Percentiles rank a stretch among this genome's conserved stretches.
Conservation (phyloP, 129 eudicot genomes). For the Ambrosia trifida region DNA sequence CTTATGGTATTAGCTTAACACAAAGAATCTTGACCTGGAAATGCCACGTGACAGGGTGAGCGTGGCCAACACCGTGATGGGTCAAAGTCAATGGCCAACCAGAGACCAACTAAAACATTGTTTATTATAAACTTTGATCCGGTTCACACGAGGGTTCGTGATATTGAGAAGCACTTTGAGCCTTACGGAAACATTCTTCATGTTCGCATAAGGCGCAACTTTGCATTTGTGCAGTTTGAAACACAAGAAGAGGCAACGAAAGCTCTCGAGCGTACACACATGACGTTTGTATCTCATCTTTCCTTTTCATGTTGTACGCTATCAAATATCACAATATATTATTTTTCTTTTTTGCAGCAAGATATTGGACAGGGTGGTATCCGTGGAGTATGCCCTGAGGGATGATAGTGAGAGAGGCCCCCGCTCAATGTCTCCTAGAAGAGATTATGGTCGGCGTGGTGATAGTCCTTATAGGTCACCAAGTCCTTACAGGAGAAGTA, state of each 20-base stretch:
- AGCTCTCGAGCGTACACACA: conserved; percentile 85
- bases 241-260: conserved; percentile 92
- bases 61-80: conserved; percentile 73
- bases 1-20: background rate
- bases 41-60: conserved; percentile 64
- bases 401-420: conserved; percentile 87
- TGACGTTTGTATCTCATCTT: conserved; percentile 53
- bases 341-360: conserved; percentile 54
- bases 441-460: conserved; percentile 55
- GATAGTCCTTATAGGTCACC: conserved; percentile 83
- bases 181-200: conserved; percentile 78
- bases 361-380: conserved; percentile 89
- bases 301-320: background rate
- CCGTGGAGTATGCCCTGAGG: conserved; percentile 93
- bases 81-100: conserved; percentile 59
- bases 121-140: conserved; percentile 97
- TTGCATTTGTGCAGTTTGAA: conserved; percentile 96
- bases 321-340: background rate
- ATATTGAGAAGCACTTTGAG: conserved; percentile 83
- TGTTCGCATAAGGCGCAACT: conserved; percentile 92
- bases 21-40: background rate
- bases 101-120: conserved; percentile 88
- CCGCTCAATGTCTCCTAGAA: conserved; percentile 55
- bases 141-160: conserved; percentile 52
- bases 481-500: conserved; percentile 69